phyloP scores from a whole-genome alignment of 2,329 filamentous ascomycete species.

The Alternaria arbusti region DNA sequence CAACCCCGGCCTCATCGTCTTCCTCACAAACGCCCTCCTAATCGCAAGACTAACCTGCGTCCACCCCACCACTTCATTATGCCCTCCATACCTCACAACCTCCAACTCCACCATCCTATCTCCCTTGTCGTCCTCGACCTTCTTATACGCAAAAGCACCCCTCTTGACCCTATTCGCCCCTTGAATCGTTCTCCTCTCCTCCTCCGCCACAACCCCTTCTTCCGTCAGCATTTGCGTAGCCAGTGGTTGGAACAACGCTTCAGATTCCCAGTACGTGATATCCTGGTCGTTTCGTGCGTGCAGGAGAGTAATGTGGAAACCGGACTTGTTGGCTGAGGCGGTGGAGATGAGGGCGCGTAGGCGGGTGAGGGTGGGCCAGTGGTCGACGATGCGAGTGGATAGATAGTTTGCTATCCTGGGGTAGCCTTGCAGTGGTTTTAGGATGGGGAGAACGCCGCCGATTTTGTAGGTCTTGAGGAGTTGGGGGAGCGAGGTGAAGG shows the following conservation, averaged over 20 bases:
- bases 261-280: conserved; percentile 75
- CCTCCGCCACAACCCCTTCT: conserved; percentile 28
- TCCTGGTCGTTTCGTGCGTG: conserved; percentile 83
- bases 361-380: conserved; percentile 76
- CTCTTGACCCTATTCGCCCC: conserved; percentile 40
- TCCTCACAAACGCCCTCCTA: conserved; percentile 68
- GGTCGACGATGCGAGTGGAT: conserved; percentile 72
- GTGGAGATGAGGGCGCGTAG: conserved; percentile 59
- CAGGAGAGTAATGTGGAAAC: conserved; percentile 64
- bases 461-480: conserved; percentile 81
- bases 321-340: not conserved
- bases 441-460: conserved; percentile 76
- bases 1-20: conserved; percentile 29
- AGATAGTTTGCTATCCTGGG: conserved; percentile 69
- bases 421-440: conserved; percentile 75
- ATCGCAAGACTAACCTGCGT: conserved; percentile 69
- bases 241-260: conserved; percentile 36
- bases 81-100: conserved; percentile 56
- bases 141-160: conserved; percentile 46
- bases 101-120: conserved; percentile 49
- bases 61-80: conserved; percentile 73
- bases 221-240: conserved; percentile 38
- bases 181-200: conserved; percentile 41
- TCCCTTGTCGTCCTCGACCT: conserved; percentile 35
- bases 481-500: conserved; percentile 75